Evolutionary conservation across 768 basidiomycete genomes (phyloP).

Genomic region (Termitomyces sp.): DNA sequence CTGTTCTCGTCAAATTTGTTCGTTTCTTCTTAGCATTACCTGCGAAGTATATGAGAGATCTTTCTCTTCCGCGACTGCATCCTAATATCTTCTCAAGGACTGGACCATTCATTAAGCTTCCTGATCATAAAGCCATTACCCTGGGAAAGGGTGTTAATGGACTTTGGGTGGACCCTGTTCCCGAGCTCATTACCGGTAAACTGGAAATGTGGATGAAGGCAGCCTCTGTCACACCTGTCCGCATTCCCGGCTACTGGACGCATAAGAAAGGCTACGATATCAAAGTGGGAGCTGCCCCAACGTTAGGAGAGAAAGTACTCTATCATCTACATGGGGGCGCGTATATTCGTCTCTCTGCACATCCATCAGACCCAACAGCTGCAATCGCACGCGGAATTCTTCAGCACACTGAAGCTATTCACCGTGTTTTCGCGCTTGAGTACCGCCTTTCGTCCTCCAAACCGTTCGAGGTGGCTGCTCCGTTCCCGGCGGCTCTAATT

Average conservation of each 20-base stretch:
- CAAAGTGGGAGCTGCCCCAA: slow-evolving; percentile 30
- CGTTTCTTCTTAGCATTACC: slow-evolving; percentile 23
- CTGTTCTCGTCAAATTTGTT: slow-evolving; percentile 29
- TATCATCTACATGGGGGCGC: slow-evolving; percentile 63
- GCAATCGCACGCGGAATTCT: slow-evolving; percentile 43
- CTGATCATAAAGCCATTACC: slow-evolving; percentile 37
- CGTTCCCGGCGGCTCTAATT: slow-evolving; percentile 73
- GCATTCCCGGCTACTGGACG: slow-evolving; percentile 56
- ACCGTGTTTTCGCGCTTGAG: slow-evolving; percentile 57
- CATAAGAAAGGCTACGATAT: slow-evolving; percentile 35
- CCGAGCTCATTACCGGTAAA: slow-evolving; percentile 38
- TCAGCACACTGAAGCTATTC: slow-evolving; percentile 35
- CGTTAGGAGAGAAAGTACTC: slow-evolving; percentile 51
- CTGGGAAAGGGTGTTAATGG: slow-evolving; percentile 38
- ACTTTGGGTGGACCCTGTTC: slow-evolving; percentile 42
- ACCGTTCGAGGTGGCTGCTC: slow-evolving; percentile 37
- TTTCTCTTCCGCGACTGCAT: neutral
- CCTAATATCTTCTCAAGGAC: slow-evolving; percentile 21
- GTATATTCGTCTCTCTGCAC: slow-evolving; percentile 48
- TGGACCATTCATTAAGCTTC: slow-evolving; percentile 25
- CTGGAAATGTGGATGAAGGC: slow-evolving; percentile 34
- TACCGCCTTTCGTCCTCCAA: slow-evolving; percentile 58
- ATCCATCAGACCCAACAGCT: slow-evolving; percentile 45
- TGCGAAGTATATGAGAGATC: slow-evolving; percentile 19
- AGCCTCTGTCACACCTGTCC: slow-evolving; percentile 33